Evolutionary conservation across 1,284 basidiomycete genomes (phyloP).

Genomic region (Puccinia novopanici): DNA sequence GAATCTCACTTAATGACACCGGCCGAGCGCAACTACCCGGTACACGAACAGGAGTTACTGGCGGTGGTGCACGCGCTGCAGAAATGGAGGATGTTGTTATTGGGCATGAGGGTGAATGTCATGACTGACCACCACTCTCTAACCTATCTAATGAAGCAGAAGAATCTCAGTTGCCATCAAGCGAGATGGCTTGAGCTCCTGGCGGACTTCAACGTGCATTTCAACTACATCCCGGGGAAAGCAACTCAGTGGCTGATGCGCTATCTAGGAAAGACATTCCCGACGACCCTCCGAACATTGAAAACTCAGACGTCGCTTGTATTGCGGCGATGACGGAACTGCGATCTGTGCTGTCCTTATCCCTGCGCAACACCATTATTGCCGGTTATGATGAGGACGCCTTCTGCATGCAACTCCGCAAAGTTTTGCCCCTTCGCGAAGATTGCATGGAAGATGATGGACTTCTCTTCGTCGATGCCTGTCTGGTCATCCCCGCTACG

Average conservation of each 20-base stretch:
- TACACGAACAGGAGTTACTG: too few species aligned
- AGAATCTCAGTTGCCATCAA: slow-evolving; percentile 59
- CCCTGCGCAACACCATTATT: slow-evolving; percentile 55
- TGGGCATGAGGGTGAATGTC: background rate
- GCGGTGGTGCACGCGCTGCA: background rate
- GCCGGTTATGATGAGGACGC: slow-evolving; percentile 57
- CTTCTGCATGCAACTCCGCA: slow-evolving; percentile 56
- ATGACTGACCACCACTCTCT: background rate
- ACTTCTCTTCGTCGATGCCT: slow-evolving; percentile 58
- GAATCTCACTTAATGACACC: slow-evolving; percentile 41
- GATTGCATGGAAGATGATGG: slow-evolving; percentile 45
- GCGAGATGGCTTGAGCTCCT: slow-evolving; percentile 61
- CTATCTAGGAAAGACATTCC: slow-evolving; percentile 55
- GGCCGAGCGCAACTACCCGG: too few species aligned
- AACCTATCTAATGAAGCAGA: slow-evolving; percentile 57
- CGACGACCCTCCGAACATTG: background rate
- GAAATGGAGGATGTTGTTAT: background rate
- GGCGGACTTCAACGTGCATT: slow-evolving; percentile 56
- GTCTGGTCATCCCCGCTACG: slow-evolving; percentile 58
- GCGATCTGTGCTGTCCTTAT: slow-evolving; percentile 28
- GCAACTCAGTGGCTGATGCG: slow-evolving; percentile 60
- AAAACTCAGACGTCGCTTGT: slow-evolving; percentile 1
- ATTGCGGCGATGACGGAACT: background rate
- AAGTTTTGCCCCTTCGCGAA: background rate
- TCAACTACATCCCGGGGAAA: slow-evolving; percentile 59